Base-by-base conservation (phyloP, 2,329 filamentous ascomycete genomes). In the Hymenoscyphus fructigenus region DNA sequence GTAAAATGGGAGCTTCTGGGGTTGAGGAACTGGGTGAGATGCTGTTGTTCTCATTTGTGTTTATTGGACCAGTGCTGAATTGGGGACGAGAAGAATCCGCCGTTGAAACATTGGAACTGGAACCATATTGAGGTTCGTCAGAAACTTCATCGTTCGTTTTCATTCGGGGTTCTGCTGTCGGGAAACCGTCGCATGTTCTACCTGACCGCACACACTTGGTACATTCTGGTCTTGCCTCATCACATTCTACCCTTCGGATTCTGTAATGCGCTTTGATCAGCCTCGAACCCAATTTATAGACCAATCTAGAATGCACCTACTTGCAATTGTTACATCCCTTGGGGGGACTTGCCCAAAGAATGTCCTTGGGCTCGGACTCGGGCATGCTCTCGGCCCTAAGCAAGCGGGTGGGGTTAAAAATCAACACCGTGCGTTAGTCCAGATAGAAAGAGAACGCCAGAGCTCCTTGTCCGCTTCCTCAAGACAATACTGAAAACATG, bases 261-360 rank as follows among this genome's bases (percentile, higher is more conserved):
- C 86, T 88, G 69, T n/a, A 28, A 50, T 26, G 23, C 23, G 47
- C 57, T 41, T 28, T 29, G 47, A 23, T 50, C 12, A 50, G 47
- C 20, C 20, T 7, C 9, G 20, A 26, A 3, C 20, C 47, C 10
- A 15, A 20, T 60, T 53, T 50, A n/a, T n/a, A n/a, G n/a, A n/a
- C n/a, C n/a, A n/a, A n/a, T n/a, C n/a, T n/a, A n/a, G n/a, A n/a
- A n/a, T 12, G 55, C 23, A 65, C 86, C 75, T 80, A 89, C 87
- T 89, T 89, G 87, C 87, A 90, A 75, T 85, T 88, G 71, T 80
- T 81, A 76, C 87, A 89, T 47, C 87, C 86, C 74, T 89, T 88
- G 1, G 73, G 72, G 15, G 65, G 66, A 65, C 72, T 73, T 15
- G 73, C 72, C 47, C 74, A 71, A n/a, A n/a, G 3, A n/a, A n/a